phyloP scores from a whole-genome alignment of 371 early-diverging fungal genomes.

The Apophysomyces variabilis region DNA sequence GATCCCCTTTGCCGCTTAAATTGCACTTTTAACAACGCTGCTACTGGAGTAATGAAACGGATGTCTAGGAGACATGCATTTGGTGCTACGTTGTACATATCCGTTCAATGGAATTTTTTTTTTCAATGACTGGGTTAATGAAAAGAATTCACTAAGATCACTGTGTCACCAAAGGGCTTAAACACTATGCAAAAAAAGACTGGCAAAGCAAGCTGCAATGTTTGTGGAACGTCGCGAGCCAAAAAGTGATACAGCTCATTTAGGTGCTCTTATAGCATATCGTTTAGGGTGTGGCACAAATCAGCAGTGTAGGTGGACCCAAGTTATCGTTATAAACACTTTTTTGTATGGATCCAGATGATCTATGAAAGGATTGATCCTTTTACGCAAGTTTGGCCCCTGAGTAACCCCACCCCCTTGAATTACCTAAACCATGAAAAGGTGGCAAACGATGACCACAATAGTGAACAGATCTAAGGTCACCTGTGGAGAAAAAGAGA shows the following conservation, averaged over 20 bases:
- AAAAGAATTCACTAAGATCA: not conserved
- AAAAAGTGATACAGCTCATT: not conserved
- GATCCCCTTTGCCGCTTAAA: too few relatives aligned
- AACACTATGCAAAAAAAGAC: not conserved
- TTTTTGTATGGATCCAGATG: too few relatives aligned
- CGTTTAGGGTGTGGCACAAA: not conserved
- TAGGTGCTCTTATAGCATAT: not conserved
- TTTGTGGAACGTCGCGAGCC: not conserved
- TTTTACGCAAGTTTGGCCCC: too few relatives aligned
- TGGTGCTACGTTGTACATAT: too few relatives aligned
- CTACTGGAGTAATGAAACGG: too few relatives aligned
- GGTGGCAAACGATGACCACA: too few relatives aligned
- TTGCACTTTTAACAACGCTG: not conserved
- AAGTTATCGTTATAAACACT: not conserved
- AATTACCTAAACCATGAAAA: too few relatives aligned
- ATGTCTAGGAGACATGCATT: too few relatives aligned
- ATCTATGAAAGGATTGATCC: too few relatives aligned
- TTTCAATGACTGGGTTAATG: not conserved
- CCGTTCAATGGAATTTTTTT: not conserved
- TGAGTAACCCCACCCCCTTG: too few relatives aligned
- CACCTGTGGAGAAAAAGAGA: not conserved
- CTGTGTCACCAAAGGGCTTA: not conserved
- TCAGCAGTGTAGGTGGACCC: conserved; percentile 1
- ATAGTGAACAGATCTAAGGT: too few relatives aligned
- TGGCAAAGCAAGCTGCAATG: conserved; percentile 6